Conservation (phyloP, 1,284 basidiomycete genomes). For the Ustilago vetiveriae region DNA sequence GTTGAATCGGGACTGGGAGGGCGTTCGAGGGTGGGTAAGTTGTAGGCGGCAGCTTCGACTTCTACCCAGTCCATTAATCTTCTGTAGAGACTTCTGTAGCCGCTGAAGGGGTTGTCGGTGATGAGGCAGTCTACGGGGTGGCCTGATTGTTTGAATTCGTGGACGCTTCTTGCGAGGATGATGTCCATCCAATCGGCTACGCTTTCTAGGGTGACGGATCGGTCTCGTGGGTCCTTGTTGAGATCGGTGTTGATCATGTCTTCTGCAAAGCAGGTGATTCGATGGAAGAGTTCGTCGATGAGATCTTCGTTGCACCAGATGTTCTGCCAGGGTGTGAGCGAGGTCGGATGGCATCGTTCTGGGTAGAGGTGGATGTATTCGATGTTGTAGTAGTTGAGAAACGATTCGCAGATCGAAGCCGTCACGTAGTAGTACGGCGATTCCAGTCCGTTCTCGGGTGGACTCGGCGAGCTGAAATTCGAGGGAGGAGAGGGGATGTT, state of each 20-base stretch:
- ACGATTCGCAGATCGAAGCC: not conserved
- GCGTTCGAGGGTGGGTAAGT: not conserved
- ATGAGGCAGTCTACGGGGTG: not conserved
- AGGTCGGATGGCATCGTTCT: not conserved
- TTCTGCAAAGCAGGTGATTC: conserved; percentile 8
- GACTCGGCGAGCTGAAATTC: not conserved
- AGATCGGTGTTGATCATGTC: not conserved
- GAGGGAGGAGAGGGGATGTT: not conserved
- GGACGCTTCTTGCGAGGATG: not conserved
- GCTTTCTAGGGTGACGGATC: not conserved
- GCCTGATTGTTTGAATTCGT: not conserved
- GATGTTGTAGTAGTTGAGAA: not conserved
- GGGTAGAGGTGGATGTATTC: not conserved
- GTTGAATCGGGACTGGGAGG: not conserved
- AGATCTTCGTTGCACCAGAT: not conserved
- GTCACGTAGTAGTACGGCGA: not conserved
- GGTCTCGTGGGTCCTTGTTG: not conserved
- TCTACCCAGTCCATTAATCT: conserved; percentile 1
- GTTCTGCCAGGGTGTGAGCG: not conserved
- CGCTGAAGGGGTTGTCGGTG: not conserved
- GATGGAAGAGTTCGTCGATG: conserved; percentile 12
- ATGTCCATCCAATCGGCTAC: conserved; percentile 3
- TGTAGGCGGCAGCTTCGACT: not conserved
- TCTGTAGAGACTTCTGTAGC: not conserved
- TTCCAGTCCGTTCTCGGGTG: not conserved